Percentiles rank a stretch among this genome's conserved stretches.
Evolutionary conservation across 257 asterid species (phyloP).

Genomic region (Solanum gracilifrons): DNA sequence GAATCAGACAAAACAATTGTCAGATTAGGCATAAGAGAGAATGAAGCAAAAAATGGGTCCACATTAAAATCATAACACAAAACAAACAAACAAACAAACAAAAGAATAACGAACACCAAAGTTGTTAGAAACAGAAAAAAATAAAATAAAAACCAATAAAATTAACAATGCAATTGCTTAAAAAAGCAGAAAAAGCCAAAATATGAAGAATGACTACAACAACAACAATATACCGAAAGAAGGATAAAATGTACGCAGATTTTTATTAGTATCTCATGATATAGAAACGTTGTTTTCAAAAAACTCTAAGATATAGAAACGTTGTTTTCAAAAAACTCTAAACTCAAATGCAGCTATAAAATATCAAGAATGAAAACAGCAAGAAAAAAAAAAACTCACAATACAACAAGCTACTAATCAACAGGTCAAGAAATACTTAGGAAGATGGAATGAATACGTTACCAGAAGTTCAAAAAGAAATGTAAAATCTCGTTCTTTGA

Average conservation of each 20-base stretch:
- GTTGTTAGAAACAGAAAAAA: background rate
- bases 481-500: background rate
- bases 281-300: too few species aligned
- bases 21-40: slow-evolving; percentile 5
- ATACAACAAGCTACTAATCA: background rate
- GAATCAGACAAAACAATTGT: background rate
- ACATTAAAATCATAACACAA: background rate
- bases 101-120: slow-evolving; percentile 5
- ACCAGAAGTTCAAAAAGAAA: background rate
- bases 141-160: background rate
- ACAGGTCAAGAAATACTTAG: background rate
- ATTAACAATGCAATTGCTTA: background rate
- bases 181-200: background rate
- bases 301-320: too few species aligned
- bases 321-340: too few species aligned
- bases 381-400: background rate
- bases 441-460: background rate
- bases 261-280: too few species aligned
- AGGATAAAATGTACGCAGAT: too few species aligned
- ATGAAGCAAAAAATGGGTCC: slow-evolving; percentile 6
- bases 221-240: too few species aligned
- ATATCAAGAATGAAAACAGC: background rate
- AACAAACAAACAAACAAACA: background rate
- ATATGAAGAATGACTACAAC: background rate
- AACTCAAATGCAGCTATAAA: background rate